phyloP scores from a whole-genome alignment of 2,329 filamentous ascomycete species.

The Aspergillus aculeatus region DNA sequence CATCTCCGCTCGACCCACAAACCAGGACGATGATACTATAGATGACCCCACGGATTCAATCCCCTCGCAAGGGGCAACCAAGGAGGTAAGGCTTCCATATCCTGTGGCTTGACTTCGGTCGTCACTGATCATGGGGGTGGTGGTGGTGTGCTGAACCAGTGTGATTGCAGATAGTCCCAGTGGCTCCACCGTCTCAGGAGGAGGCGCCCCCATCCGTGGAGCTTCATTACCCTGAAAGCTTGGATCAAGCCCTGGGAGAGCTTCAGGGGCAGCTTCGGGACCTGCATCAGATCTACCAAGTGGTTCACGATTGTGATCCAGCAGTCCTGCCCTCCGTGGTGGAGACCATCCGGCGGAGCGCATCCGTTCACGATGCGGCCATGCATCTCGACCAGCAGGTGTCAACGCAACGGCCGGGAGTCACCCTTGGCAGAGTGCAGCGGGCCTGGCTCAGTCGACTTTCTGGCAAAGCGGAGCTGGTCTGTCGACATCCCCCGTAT shows the following conservation, averaged over 20 bases:
- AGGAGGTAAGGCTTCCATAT: not conserved
- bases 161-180: not conserved
- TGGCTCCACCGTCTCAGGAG: not conserved
- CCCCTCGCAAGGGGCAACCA: not conserved
- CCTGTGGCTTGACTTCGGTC: not conserved
- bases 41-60: not conserved
- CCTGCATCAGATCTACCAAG: not conserved
- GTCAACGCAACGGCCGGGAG: not conserved
- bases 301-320: not conserved
- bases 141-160: not conserved
- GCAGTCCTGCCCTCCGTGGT: not conserved
- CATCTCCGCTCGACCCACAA: not conserved
- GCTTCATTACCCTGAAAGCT: not conserved
- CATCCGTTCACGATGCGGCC: conserved; percentile 1
- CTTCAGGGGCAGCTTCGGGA: not conserved
- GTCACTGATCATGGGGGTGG: not conserved
- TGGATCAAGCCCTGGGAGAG: not conserved
- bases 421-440: conserved; percentile 2
- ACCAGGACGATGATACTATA: not conserved
- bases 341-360: conserved; percentile 1
- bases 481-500: not conserved
- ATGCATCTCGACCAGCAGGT: not conserved
- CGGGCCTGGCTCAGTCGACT: not conserved
- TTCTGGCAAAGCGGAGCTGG: conserved; percentile 1
- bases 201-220: not conserved